A percentile compares a stretch with the other conserved stretches of the same genome.
These are phyloP conservation scores for Beta lomatogona DNA, from an alignment of 179 eudicot species.

Conservation along the genomic window DNA sequence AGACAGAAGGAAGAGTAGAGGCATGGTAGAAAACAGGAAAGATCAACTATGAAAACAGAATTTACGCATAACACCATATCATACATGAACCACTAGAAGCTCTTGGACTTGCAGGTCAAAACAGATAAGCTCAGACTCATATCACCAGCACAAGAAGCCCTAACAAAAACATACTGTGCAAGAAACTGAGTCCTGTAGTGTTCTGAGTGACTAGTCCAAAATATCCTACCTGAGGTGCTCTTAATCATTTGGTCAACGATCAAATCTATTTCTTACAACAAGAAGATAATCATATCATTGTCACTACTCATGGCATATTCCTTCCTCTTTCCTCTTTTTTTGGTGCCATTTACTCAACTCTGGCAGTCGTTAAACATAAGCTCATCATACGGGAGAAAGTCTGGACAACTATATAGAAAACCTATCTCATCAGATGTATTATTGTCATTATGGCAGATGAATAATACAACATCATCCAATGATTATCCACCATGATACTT, in stretches of 20 bases:
- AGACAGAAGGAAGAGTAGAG: background rate
- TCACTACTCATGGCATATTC: no score
- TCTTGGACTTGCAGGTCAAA: background rate
- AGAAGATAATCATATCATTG: background rate
- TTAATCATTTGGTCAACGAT: background rate
- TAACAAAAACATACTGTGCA: background rate
- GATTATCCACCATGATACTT: no score
- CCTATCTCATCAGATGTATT: background rate
- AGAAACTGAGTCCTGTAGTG: background rate
- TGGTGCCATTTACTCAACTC: background rate
- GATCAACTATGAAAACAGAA: background rate
- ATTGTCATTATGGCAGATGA: background rate
- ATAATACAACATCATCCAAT: background rate
- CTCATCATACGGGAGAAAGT: background rate
- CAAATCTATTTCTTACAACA: background rate
- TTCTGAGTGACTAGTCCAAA: background rate
- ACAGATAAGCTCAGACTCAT: background rate
- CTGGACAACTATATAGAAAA: background rate
- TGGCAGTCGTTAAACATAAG: background rate
- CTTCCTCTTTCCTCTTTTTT: no score
- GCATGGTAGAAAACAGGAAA: background rate
- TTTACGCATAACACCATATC: background rate
- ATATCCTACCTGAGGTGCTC: conserved; percentile 9
- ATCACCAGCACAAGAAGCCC: background rate
- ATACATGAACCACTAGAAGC: background rate